Base-by-base conservation (phyloP, 2,329 filamentous ascomycete genomes). In the Rhytidhysteron rufulum region DNA sequence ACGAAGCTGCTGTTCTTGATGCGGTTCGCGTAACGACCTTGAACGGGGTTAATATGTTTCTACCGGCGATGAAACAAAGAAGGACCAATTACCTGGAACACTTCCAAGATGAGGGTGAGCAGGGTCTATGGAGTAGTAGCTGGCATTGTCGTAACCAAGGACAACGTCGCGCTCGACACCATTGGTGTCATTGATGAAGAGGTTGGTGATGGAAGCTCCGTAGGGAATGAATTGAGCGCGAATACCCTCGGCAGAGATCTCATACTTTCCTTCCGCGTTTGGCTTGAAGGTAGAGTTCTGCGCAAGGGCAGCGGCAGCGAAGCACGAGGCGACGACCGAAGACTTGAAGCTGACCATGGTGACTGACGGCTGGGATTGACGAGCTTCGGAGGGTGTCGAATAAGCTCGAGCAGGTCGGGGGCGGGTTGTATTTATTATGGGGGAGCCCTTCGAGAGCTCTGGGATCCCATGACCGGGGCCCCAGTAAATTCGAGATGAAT, bases 1-100 rank as follows among this genome's bases (percentile, higher is more conserved):
- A 69, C 73, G 55, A 88, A 88, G 5, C 77, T 83, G 63, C 79
- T 82, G 71, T 89, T 88, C 72, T 80, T 81, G 71, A 89, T 89
- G 49, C 86, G 82, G 64, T 90, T 90, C 43, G 86, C 86, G 60
- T 90, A 90, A 40, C 86, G 81, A 34, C 65, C 62, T 59, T 31
- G 5, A 11, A 13, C 1, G 13, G 24, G 7, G 30, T 53, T 39
- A 51, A 33, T 31, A 31, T 17, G 21, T 13, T 20, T 32, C 15
- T 40, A 13, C n/a, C 25, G 22, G 24, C 8, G 24, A 27, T 31
- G 16, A 29, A 27, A 13, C 21, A 22, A 32, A 18, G 19, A 25
- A 15, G 21, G 19, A 21, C 44, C 51, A 34, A n/a, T n/a, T 43
- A 54, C 85, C 85, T 0, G 84, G 84, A 1, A 90, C 80, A 53